These are phyloP conservation scores for Pseudoscleropodium purum DNA, from an alignment of 225 moss, liverwort and hornwort genomes.

Conservation along the genomic window DNA sequence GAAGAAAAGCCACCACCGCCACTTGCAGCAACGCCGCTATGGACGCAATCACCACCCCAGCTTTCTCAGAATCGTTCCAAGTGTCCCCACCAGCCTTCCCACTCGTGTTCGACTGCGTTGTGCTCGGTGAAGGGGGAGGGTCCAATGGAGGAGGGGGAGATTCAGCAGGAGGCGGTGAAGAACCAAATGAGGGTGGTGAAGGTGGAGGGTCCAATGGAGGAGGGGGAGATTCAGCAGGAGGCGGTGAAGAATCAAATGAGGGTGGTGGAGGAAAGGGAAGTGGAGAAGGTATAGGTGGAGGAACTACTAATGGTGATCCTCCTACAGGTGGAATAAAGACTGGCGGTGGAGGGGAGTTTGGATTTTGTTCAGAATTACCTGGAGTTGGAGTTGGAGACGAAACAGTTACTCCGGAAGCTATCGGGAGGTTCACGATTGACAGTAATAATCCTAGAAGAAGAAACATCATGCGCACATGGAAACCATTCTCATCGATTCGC, in stretches of 20 bases:
- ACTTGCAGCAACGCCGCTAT: conserved; percentile 34
- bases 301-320: too few species aligned
- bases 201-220: background rate
- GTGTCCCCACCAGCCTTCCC: background rate
- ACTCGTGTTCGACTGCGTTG: too few species aligned
- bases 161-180: background rate
- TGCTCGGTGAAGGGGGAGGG: background rate
- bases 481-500: background rate
- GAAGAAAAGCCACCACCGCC: conserved; percentile 28
- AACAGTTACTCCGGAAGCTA: background rate
- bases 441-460: background rate
- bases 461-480: background rate
- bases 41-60: conserved; percentile 25
- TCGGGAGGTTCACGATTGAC: background rate
- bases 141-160: background rate
- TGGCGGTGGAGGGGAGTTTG: accelerated
- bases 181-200: accelerated
- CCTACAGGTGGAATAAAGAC: too few species aligned
- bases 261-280: background rate
- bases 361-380: too few species aligned
- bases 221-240: background rate
- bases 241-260: background rate
- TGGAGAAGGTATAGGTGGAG: too few species aligned
- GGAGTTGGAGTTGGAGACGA: background rate
- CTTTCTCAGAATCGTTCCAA: conserved; percentile 28